Evolutionary conservation across 2,329 filamentous ascomycete genomes (phyloP).

Genomic region (Aspergillus sp.): DNA sequence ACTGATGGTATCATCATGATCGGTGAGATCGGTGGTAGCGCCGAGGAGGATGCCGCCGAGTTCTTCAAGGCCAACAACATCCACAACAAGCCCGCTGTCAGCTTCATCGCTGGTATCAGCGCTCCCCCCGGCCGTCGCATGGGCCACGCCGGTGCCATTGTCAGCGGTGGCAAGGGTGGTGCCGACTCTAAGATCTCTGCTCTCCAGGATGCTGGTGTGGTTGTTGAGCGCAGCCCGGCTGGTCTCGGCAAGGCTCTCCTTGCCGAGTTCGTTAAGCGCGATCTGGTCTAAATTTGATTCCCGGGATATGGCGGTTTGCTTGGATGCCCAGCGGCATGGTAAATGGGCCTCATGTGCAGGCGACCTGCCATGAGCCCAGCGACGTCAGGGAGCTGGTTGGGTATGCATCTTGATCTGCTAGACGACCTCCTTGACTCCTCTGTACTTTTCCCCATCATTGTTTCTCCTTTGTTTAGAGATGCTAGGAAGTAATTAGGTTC

Average conservation of each 20-base stretch:
- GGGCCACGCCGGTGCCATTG: constrained; percentile 98
- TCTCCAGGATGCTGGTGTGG: constrained; percentile 86
- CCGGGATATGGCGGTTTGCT: not conserved
- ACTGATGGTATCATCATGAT: constrained; percentile 99
- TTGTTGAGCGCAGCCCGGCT: constrained; percentile 94
- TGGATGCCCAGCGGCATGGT: not conserved
- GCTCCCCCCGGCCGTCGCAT: constrained; percentile 94
- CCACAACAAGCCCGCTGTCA: constrained; percentile 91
- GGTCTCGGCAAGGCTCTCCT: constrained; percentile 89
- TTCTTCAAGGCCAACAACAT: constrained; percentile 93
- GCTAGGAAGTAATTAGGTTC: constrained; percentile 35
- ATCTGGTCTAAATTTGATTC: constrained; percentile 70
- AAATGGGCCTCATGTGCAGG: not conserved
- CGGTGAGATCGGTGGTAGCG: constrained; percentile 95
- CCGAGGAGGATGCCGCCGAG: constrained; percentile 96
- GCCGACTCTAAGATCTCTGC: constrained; percentile 98
- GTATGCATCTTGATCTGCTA: not conserved
- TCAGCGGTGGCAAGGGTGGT: constrained; percentile 94
- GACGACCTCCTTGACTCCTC: constrained; percentile 17
- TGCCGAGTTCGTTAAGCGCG: constrained; percentile 92
- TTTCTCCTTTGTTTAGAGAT: constrained; percentile 31
- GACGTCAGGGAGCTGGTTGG: not conserved
- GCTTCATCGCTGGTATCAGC: constrained; percentile 97
- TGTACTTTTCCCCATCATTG: constrained; percentile 27
- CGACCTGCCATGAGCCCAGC: not conserved